These are phyloP conservation scores for Cicer chorassanicum DNA, from an alignment of 306 rosid genomes.

Conservation along the genomic window DNA sequence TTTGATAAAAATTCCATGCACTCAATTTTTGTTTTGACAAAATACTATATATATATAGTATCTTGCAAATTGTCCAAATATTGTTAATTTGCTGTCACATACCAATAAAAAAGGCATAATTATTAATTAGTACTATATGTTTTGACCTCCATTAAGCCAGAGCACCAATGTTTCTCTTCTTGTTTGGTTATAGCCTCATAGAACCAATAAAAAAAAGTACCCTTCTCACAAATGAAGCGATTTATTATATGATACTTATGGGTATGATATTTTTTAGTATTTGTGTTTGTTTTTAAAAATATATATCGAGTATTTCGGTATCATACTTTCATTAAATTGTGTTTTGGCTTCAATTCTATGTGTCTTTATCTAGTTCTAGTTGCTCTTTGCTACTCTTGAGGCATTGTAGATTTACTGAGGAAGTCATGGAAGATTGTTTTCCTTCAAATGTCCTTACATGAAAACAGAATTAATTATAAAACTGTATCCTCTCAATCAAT, in stretches of 20 bases:
- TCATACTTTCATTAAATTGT: too few relatives aligned
- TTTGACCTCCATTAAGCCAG: constrained; percentile 96
- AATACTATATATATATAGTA: too few relatives aligned
- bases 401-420: not conserved
- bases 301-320: too few relatives aligned
- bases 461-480: too few relatives aligned
- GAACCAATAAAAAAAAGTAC: constrained; percentile 92
- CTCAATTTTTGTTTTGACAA: not conserved
- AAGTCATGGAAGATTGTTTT: too few relatives aligned
- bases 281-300: too few relatives aligned
- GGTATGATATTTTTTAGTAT: too few relatives aligned
- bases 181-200: constrained; percentile 83
- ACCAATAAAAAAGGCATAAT: not conserved
- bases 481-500: too few relatives aligned
- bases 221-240: constrained; percentile 35
- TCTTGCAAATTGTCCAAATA: too few relatives aligned
- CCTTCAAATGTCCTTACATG: too few relatives aligned
- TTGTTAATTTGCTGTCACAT: not conserved
- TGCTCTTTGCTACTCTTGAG: not conserved
- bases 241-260: too few relatives aligned
- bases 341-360: too few relatives aligned
- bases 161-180: constrained; percentile 71
- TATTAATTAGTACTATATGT: not conserved
- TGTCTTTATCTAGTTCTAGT: not conserved
- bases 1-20: constrained; percentile 2